These are phyloP conservation scores for Inga oerstediana DNA, from an alignment of 306 rosid species.

Conservation along the genomic window DNA sequence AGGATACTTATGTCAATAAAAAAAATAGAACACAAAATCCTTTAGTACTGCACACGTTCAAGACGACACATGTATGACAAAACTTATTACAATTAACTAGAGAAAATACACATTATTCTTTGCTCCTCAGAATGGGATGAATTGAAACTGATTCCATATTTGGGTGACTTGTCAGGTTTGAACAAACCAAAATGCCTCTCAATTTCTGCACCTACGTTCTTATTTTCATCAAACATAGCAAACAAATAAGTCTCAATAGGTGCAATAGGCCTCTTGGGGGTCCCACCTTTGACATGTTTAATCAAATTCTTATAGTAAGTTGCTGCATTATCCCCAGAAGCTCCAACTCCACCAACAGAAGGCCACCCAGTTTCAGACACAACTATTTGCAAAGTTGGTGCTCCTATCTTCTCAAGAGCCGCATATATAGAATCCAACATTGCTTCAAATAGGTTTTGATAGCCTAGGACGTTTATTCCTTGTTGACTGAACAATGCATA, in stretches of 20 bases:
- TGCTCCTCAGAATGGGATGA: neutral
- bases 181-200: constrained; percentile 5
- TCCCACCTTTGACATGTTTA: neutral
- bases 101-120: no score
- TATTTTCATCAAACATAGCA: constrained; percentile 2
- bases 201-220: neutral
- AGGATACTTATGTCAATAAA: no score
- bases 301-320: constrained; percentile 5
- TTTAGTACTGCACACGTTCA: no score
- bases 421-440: neutral
- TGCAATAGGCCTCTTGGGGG: neutral
- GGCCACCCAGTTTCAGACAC: constrained; percentile 20
- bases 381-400: neutral
- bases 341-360: neutral
- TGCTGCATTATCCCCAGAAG: neutral
- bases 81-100: no score
- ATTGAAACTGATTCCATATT: neutral
- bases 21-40: no score
- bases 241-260: neutral
- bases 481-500: neutral
- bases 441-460: neutral
- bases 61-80: no score
- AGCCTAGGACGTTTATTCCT: neutral
- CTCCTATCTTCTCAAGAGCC: constrained; percentile 1
- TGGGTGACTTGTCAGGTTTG: neutral